Conservation (phyloP, 805 yeast genomes). For the Cyberlindnera xylosilytica region DNA sequence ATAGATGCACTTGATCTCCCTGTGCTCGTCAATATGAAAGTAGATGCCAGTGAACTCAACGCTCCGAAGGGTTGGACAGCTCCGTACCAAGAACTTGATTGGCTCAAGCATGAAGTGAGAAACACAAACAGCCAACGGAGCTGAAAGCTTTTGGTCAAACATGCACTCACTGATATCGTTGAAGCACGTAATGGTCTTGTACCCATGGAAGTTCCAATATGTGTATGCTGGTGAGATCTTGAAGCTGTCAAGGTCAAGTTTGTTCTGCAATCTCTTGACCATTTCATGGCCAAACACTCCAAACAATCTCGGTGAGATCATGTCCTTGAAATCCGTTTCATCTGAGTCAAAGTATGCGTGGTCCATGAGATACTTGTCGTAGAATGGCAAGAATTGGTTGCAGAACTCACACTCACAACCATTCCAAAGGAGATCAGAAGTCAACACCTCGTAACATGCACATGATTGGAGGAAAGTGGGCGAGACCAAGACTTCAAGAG, state of each 20-base stretch:
- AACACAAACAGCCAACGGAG: constrained; percentile 37
- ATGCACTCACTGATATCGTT: constrained; percentile 35
- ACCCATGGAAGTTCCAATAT: constrained; percentile 50
- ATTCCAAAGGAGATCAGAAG: constrained; percentile 72
- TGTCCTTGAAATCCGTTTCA: constrained; percentile 50
- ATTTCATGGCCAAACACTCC: constrained; percentile 48
- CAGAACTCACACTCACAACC: constrained; percentile 70
- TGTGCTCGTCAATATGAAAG: constrained; percentile 28
- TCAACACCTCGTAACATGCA: constrained; percentile 66
- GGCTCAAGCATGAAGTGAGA: constrained; percentile 47
- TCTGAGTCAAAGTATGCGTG: constrained; percentile 56
- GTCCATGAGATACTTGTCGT: constrained; percentile 60
- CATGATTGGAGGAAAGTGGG: constrained; percentile 60
- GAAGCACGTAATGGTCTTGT: constrained; percentile 38
- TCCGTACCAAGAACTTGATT: constrained; percentile 32
- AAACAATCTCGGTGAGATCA: constrained; percentile 56
- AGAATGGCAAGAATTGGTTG: constrained; percentile 39
- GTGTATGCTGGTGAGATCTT: constrained; percentile 32
- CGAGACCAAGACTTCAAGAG: constrained; percentile 44
- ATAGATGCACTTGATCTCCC: constrained; percentile 24
- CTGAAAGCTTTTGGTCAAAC: constrained; percentile 42
- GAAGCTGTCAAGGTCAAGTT: constrained; percentile 32
- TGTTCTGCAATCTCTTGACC: constrained; percentile 31
- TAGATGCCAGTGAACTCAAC: constrained; percentile 41
- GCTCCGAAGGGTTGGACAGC: constrained; percentile 33